Base-by-base conservation (phyloP, 1,284 basidiomycete species). In the Pholiota adiposa region DNA sequence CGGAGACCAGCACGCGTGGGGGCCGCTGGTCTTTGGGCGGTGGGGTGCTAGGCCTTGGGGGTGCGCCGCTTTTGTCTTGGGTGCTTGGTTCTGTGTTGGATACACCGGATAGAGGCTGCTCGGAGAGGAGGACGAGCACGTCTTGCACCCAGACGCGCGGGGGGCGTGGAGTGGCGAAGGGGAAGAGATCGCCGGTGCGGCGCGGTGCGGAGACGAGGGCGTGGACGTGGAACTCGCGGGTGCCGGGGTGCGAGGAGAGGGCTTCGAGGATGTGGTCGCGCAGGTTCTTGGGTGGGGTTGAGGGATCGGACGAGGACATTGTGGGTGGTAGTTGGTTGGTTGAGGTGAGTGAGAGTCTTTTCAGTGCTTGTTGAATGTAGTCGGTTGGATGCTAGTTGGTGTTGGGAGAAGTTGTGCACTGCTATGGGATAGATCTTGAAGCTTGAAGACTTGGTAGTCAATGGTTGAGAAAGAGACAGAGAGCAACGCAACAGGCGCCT, bases 141-240 rank as follows among this genome's bases (percentile, higher is more conserved):
- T 94, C 88, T 67, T 94, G 90, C 16, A 89, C 73, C 65, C 84
- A 88, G 49, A 86, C 77, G 73, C 81, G 79, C 55, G 89, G 83
- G 29, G 88, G 83, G 33, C 83, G 81, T 6, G 89, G 85, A 1
- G 75, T 74, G 0, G 92, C 86, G 70, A 92, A 93, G 0, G 90
- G 93, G 69, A 87, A 98, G 21, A 97, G 75, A 0, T 82, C 79
- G 1, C 83, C 81, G 65, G 88, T 83, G 70, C 88, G 89, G 57
- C 87, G 84, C 3, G 92, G 88, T 0, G 86, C 75, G 4, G 92
- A 90, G 31, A 87, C 78, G 57, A 96, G 84, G 61, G 90, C 86
- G 64, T 93, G 89, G 44, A 96, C 61, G 63, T 89, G 86, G 66
- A 94, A 87, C 48, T 80, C 77, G 54, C 92, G 87, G 16, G 83